phyloP scores from a whole-genome alignment of 2,329 filamentous ascomycete genomes.

The Fusarium luffae region DNA sequence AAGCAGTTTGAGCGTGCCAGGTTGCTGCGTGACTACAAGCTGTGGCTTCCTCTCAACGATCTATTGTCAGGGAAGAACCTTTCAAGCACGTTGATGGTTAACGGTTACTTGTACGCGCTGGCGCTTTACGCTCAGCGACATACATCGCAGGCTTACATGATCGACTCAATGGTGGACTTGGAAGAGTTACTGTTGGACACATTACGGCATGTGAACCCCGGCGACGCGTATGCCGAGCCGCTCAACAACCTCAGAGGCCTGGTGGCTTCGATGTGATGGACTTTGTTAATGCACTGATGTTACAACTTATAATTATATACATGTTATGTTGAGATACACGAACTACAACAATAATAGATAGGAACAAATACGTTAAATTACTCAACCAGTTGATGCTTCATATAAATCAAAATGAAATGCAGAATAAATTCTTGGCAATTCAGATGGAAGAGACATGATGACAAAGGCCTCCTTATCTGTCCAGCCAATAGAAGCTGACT shows the following conservation, averaged over 20 bases:
- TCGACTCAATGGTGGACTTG: slow-evolving; percentile 16
- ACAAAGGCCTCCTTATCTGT: background rate
- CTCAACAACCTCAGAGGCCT: slow-evolving; percentile 1
- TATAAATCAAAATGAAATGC: background rate
- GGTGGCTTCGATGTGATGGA: background rate
- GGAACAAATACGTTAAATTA: background rate
- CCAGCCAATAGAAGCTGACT: background rate
- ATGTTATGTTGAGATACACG: background rate
- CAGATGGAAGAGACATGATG: background rate
- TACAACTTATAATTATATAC: background rate
- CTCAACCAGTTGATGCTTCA: background rate
- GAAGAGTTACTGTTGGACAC: slow-evolving; percentile 8
- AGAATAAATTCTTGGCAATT: background rate
- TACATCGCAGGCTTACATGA: slow-evolving; percentile 10
- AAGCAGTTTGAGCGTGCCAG: slow-evolving; percentile 21
- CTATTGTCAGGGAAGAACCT: slow-evolving; percentile 18
- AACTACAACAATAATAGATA: background rate
- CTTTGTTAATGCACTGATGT: background rate
- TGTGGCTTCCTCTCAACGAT: slow-evolving; percentile 24
- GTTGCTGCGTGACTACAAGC: slow-evolving; percentile 12
- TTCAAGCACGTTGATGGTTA: slow-evolving; percentile 24
- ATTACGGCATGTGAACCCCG: background rate
- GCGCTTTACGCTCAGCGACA: slow-evolving; percentile 17
- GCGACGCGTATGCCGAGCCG: background rate
- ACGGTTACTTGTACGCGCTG: slow-evolving; percentile 21